Evolutionary conservation across 2,329 filamentous ascomycete genomes (phyloP).

Genomic region (Hymenoscyphus infarciens): DNA sequence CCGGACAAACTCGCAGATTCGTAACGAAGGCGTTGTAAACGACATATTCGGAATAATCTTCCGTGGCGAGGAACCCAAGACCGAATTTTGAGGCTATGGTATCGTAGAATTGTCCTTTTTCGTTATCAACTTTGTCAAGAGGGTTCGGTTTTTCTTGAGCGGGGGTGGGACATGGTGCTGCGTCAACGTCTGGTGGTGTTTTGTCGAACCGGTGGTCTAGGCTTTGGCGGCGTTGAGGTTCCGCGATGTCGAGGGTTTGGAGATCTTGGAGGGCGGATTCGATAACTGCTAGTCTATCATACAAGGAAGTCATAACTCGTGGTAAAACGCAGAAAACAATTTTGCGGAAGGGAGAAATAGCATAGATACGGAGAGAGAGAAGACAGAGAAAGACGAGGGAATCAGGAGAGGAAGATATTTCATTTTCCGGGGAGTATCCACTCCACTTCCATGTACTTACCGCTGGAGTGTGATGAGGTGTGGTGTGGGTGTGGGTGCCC

Average conservation of each 20-base stretch:
- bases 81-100: slow-evolving; percentile 24
- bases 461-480: no score
- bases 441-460: slow-evolving; percentile 1
- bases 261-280: slow-evolving; percentile 20
- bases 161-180: slow-evolving; percentile 22
- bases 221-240: slow-evolving; percentile 24
- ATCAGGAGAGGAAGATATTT: neutral
- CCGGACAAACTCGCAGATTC: slow-evolving; percentile 27
- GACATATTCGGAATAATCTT: slow-evolving; percentile 23
- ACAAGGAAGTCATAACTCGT: slow-evolving; percentile 20
- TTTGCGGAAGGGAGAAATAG: neutral
- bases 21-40: slow-evolving; percentile 28
- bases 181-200: slow-evolving; percentile 23
- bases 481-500: no score
- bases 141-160: slow-evolving; percentile 23
- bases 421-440: neutral
- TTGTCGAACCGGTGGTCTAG: slow-evolving; percentile 28
- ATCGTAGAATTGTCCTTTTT: slow-evolving; percentile 21
- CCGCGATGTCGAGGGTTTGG: slow-evolving; percentile 20
- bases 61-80: slow-evolving; percentile 20
- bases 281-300: slow-evolving; percentile 22
- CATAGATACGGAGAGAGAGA: neutral
- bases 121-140: slow-evolving; percentile 12
- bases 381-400: neutral
- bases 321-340: slow-evolving; percentile 1